Evolutionary conservation across 2,329 filamentous ascomycete species (phyloP).

Genomic region (Stachybotrys chartarum): DNA sequence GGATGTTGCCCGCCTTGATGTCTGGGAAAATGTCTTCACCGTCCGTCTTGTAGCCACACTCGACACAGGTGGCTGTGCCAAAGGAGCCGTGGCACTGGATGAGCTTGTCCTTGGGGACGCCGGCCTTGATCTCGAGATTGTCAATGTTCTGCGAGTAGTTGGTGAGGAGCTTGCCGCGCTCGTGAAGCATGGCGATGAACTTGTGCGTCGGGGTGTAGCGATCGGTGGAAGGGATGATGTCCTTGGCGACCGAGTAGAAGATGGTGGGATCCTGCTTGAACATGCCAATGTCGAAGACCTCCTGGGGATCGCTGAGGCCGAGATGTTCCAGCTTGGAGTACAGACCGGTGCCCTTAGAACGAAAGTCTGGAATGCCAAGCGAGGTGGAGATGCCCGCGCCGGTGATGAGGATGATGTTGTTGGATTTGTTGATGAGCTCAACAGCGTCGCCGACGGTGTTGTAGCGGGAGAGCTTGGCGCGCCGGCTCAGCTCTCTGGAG

Average conservation of each 20-base stretch:
- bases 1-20: constrained; percentile 68
- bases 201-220: constrained; percentile 87
- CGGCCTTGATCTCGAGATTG: constrained; percentile 84
- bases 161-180: constrained; percentile 82
- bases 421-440: constrained; percentile 60
- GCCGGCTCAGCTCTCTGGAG: constrained; percentile 71
- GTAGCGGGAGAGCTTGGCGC: constrained; percentile 70
- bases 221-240: constrained; percentile 76
- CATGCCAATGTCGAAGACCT: constrained; percentile 86
- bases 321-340: constrained; percentile 79
- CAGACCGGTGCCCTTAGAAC: constrained; percentile 85
- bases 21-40: constrained; percentile 76
- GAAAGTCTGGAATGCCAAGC: constrained; percentile 93
- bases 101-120: constrained; percentile 72
- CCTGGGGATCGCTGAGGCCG: constrained; percentile 77
- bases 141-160: constrained; percentile 99
- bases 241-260: constrained; percentile 87
- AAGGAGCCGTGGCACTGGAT: constrained; percentile 97
- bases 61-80: constrained; percentile 81
- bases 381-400: constrained; percentile 96
- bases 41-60: constrained; percentile 66
- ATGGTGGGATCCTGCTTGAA: constrained; percentile 82
- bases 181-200: constrained; percentile 84
- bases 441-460: constrained; percentile 88
- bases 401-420: constrained; percentile 88